Base-by-base conservation (phyloP, 495 filamentous ascomycete species). In the Platismatia glauca region DNA sequence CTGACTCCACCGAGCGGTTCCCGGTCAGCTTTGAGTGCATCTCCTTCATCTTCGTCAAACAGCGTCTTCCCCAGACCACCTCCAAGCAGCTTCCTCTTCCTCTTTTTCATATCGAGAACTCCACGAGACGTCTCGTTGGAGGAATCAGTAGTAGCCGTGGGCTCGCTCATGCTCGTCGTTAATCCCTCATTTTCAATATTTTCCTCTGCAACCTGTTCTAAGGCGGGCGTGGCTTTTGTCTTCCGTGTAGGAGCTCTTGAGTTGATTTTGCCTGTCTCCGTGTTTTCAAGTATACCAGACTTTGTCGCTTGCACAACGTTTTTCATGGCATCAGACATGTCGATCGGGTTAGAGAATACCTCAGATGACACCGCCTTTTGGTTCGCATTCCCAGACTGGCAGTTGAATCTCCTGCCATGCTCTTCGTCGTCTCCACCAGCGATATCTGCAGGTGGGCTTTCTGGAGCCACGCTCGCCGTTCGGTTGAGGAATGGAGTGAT, bases 401-500 rank as follows among this genome's bases (percentile, higher is more conserved):
- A 27, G 27, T 38, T 35, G 22, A 20, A 16, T 41, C 7, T 39
- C 11, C 50, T 44, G 53, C 24, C n/a, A 39, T 39, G 13, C 11
- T 39, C 33, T 50, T 31, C 62, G 6, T 35, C 38, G 34, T 37
- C 38, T 24, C 27, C 44, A 24, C 35, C 38, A 27, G 22, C 39
- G 33, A 41, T 33, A 9, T n/a, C 50, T 73, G 58, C 70, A 75
- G 58, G 64, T 12, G 78, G 71, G 52, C 77, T 77, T 43, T 80
- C 79, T 44, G 74, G 73, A 12, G 75, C 72, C n/a, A 78, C 74
- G 67, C 78, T 86, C 48, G 81, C 77, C 9, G 87, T 89, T 58
- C 89, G 86, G 75, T 93, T 95, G 35, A 97, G 75, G 73, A 91
- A 95, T 1, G 92, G 92, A 2, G 92, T 97, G 65, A 97, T 91